A percentile compares a stretch with the other conserved stretches of the same genome.
These are phyloP conservation scores for Cicer yamashitae DNA, from an alignment of 306 rosid genomes.

Conservation along the genomic window DNA sequence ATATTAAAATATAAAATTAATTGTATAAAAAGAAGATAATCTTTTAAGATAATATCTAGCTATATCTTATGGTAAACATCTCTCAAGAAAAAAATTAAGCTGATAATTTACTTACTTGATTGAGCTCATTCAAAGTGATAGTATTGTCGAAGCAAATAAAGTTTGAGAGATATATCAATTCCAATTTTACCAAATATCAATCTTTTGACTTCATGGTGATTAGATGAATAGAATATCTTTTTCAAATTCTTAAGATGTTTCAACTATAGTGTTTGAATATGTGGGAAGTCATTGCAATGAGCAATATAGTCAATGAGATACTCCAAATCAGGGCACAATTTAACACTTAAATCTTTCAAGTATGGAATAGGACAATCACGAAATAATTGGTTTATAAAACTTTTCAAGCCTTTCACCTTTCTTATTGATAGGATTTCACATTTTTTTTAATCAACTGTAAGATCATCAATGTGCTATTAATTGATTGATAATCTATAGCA, in stretches of 20 bases:
- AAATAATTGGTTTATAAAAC: not conserved
- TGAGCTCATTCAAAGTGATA: not conserved
- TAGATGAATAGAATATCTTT: not conserved
- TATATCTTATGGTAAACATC: too few relatives aligned
- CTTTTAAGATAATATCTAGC: too few relatives aligned
- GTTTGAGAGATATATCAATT: not conserved
- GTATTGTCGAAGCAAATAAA: not conserved
- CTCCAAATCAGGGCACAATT: not conserved
- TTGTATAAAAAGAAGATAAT: too few relatives aligned
- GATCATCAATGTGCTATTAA: not conserved
- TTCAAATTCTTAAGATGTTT: not conserved
- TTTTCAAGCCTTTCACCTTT: conserved; percentile 19
- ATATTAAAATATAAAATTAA: too few relatives aligned
- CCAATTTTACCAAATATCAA: too few relatives aligned
- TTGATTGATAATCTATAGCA: not conserved
- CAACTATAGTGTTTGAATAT: conserved; percentile 9
- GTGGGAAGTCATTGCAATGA: not conserved
- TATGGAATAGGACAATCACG: not conserved
- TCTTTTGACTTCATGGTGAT: not conserved
- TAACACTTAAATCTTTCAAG: conserved; percentile 15
- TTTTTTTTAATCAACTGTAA: conserved; percentile 16
- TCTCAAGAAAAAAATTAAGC: too few relatives aligned
- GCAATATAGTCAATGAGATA: not conserved
- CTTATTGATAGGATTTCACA: conserved; percentile 27
- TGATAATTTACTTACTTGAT: too few relatives aligned